These are phyloP conservation scores for Annulohypoxylon truncatum DNA, from an alignment of 2,329 filamentous ascomycete genomes.

Conservation along the genomic window DNA sequence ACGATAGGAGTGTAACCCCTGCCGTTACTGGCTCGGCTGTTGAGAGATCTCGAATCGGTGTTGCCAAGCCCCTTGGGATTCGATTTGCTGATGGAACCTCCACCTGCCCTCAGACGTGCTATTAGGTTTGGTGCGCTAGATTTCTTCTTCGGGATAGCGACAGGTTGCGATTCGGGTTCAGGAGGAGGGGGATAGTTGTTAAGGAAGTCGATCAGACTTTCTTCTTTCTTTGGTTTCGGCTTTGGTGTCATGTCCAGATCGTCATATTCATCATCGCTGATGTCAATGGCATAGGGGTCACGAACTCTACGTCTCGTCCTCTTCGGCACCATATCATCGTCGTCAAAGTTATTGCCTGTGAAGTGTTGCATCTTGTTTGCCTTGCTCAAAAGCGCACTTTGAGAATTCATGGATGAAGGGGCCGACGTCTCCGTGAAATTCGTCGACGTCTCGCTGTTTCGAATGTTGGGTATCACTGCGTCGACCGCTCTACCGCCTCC, in stretches of 20 bases:
- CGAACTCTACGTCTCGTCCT: constrained; percentile 81
- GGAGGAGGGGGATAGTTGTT: constrained; percentile 75
- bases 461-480: constrained; percentile 66
- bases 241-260: constrained; percentile 61
- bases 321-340: constrained; percentile 70
- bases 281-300: constrained; percentile 94
- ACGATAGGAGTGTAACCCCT: constrained; percentile 65
- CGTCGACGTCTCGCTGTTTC: constrained; percentile 67
- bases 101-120: constrained; percentile 62
- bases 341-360: constrained; percentile 56
- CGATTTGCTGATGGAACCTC: constrained; percentile 47
- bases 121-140: constrained; percentile 72
- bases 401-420: constrained; percentile 77
- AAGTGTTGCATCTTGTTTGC: constrained; percentile 54
- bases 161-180: constrained; percentile 55
- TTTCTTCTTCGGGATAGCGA: constrained; percentile 69
- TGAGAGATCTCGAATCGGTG: constrained; percentile 53
- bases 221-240: constrained; percentile 64
- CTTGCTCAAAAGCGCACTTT: constrained; percentile 72
- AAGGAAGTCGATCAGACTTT: constrained; percentile 80
- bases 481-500: constrained; percentile 68
- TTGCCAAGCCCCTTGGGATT: constrained; percentile 44
- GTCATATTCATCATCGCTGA: constrained; percentile 75
- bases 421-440: constrained; percentile 69
- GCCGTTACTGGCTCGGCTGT: constrained; percentile 54